Evolutionary conservation across 176 grass and related monocot genomes (phyloP).

Genomic region (Olyra latifolia): DNA sequence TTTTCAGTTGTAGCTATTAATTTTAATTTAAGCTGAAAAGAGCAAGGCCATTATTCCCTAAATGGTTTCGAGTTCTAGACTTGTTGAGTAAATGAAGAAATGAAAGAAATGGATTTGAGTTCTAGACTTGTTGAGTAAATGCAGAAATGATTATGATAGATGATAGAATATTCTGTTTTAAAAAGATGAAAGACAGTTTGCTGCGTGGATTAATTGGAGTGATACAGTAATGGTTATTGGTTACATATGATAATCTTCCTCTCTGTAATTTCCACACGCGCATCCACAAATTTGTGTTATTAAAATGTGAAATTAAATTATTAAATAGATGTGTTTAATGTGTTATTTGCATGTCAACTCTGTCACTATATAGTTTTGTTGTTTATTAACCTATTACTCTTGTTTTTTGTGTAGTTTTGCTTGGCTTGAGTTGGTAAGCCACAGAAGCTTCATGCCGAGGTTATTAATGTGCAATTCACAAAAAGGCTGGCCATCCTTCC

Average conservation of each 20-base stretch:
- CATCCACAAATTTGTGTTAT: background rate
- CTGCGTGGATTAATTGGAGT: background rate
- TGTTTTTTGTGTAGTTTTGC: conserved; percentile 64
- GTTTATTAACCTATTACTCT: conserved; percentile 11
- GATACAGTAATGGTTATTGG: background rate
- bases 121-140: background rate
- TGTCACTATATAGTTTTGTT: background rate
- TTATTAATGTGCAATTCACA: conserved; percentile 76
- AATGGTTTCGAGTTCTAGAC: background rate
- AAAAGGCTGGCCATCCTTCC: conserved; percentile 92
- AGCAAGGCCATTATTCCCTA: too few relatives aligned
- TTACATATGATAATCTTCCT: background rate
- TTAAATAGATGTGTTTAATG: background rate
- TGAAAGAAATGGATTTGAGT: background rate
- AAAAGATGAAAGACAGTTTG: background rate
- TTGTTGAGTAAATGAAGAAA: background rate
- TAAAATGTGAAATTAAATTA: background rate
- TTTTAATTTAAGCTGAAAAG: too few relatives aligned
- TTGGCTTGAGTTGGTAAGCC: conserved; percentile 96
- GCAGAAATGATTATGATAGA: background rate
- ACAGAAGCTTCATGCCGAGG: conserved; percentile 92
- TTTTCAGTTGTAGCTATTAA: too few relatives aligned
- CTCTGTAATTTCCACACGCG: background rate
- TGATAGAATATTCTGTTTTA: background rate
- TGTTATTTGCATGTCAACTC: background rate